phyloP scores from a whole-genome alignment of 768 basidiomycete genomes.

The Lactarius deliciosus region DNA sequence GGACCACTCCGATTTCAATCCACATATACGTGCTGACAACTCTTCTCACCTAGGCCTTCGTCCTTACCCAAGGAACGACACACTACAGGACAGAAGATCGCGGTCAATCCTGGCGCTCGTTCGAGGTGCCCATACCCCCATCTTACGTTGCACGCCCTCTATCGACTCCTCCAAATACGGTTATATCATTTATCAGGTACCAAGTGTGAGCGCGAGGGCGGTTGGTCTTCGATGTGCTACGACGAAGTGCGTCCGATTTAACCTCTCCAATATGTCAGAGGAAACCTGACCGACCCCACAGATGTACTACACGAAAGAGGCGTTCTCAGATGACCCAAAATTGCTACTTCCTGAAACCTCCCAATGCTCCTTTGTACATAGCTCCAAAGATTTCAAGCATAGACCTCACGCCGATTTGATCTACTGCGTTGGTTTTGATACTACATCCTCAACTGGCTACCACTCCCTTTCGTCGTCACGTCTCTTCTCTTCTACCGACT shows the following conservation, averaged over 20 bases:
- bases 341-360: constrained; percentile 44
- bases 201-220: constrained; percentile 48
- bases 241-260: constrained; percentile 63
- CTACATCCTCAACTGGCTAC: constrained; percentile 42
- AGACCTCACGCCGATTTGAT: constrained; percentile 72
- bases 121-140: constrained; percentile 63
- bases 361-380: constrained; percentile 87
- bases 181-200: constrained; percentile 77
- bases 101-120: constrained; percentile 84
- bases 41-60: constrained; percentile 66
- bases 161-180: constrained; percentile 64
- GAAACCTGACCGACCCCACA: constrained; percentile 36
- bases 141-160: constrained; percentile 63
- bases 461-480: constrained; percentile 61
- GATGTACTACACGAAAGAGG: constrained; percentile 88
- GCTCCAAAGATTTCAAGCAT: constrained; percentile 78
- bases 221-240: constrained; percentile 59
- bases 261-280: not conserved
- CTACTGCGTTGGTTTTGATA: constrained; percentile 88
- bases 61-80: constrained; percentile 65
- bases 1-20: not conserved
- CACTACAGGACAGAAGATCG: constrained; percentile 90
- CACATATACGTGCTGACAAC: constrained; percentile 1
- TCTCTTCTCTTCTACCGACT: constrained; percentile 83
- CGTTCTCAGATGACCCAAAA: constrained; percentile 61